Evolutionary conservation across 768 basidiomycete species (phyloP).

Genomic region (Tylopilus sp.): DNA sequence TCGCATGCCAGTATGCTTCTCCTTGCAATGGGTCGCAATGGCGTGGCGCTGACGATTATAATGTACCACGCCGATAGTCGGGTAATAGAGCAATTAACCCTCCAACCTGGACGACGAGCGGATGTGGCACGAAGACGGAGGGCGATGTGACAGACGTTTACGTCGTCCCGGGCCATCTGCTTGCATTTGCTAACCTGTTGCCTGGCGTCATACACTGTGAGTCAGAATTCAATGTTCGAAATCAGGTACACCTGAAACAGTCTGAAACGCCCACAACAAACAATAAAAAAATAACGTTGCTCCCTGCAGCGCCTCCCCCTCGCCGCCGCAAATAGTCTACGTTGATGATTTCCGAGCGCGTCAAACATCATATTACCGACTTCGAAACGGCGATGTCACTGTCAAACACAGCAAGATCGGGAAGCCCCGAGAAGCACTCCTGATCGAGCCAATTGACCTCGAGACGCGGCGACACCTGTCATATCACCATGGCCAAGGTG

Average conservation of each 20-base stretch:
- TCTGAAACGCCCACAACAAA: background rate
- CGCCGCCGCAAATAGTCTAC: background rate
- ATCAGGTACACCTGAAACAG: background rate
- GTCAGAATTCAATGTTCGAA: background rate
- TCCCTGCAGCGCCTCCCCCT: background rate
- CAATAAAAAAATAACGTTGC: background rate
- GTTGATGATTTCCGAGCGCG: background rate
- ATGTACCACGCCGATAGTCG: background rate
- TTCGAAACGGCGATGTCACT: background rate
- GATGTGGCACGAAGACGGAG: background rate
- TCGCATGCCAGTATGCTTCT: background rate
- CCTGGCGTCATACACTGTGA: background rate
- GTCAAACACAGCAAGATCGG: background rate
- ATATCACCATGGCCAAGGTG: background rate
- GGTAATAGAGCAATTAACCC: background rate
- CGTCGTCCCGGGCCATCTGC: background rate
- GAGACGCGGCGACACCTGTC: conserved; percentile 2
- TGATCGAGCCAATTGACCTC: background rate
- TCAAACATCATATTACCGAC: background rate
- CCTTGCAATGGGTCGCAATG: background rate
- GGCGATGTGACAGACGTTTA: background rate
- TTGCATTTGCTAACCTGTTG: background rate
- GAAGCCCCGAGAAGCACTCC: background rate
- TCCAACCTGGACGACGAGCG: background rate
- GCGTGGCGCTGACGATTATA: background rate